phyloP scores from a whole-genome alignment of 2,329 filamentous ascomycete species.

The Teratosphaeria nubilosa region DNA sequence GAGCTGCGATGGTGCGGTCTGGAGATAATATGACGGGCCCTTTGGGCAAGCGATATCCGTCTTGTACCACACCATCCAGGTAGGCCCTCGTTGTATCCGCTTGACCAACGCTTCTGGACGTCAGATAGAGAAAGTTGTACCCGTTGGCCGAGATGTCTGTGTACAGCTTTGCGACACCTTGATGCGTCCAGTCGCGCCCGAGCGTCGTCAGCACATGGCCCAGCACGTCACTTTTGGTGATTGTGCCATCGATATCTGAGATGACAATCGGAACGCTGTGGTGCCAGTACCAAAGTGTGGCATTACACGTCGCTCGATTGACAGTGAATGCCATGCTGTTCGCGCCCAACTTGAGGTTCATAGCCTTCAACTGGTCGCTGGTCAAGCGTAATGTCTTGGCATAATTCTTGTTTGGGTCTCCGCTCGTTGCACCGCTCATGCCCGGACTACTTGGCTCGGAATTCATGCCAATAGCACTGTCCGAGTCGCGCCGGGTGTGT shows the following conservation, averaged over 20 bases:
- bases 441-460: constrained; percentile 45
- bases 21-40: constrained; percentile 93
- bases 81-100: constrained; percentile 86
- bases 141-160: constrained; percentile 91
- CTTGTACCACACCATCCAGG: constrained; percentile 78
- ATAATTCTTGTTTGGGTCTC: constrained; percentile 74
- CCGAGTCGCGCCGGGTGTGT: constrained; percentile 59
- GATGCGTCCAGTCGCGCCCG: constrained; percentile 94
- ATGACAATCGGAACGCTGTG: constrained; percentile 90
- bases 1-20: constrained; percentile 85
- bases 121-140: constrained; percentile 98
- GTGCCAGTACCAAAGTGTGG: constrained; percentile 89
- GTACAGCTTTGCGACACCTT: constrained; percentile 93
- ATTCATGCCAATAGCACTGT: constrained; percentile 55
- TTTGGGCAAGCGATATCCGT: constrained; percentile 72
- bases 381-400: constrained; percentile 93
- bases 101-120: constrained; percentile 84
- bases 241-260: constrained; percentile 96
- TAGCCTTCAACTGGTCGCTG: constrained; percentile 82
- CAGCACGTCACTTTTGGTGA: constrained; percentile 60
- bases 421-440: constrained; percentile 27
- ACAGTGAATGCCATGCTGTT: constrained; percentile 96
- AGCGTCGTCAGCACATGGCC: constrained; percentile 96
- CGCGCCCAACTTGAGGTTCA: constrained; percentile 72
- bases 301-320: constrained; percentile 83